Conservation (phyloP, 2,329 filamentous ascomycete genomes). For the Diaporthe citrichinensis region DNA sequence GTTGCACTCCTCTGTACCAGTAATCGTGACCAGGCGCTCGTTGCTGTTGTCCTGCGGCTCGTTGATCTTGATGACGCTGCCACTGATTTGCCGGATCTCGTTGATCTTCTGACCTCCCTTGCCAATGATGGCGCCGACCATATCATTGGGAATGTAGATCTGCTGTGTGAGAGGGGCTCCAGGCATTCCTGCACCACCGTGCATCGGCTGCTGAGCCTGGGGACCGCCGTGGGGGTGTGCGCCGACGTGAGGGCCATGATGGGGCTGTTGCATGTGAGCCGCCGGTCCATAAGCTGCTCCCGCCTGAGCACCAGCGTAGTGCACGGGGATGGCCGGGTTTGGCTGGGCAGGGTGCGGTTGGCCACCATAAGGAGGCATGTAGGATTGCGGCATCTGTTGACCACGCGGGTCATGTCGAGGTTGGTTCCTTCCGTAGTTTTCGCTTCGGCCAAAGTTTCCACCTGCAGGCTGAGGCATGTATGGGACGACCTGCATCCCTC, state of each 20-base stretch:
- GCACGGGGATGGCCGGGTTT: constrained; percentile 76
- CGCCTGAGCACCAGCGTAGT: constrained; percentile 85
- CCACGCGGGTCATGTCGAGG: constrained; percentile 80
- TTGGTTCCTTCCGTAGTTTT: constrained; percentile 83
- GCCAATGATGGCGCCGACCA: constrained; percentile 99
- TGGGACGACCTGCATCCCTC: constrained; percentile 99
- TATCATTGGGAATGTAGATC: constrained; percentile 99
- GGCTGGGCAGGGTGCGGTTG: constrained; percentile 75
- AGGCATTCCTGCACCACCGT: constrained; percentile 71
- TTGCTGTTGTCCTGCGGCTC: constrained; percentile 99
- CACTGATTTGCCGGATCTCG: constrained; percentile 95
- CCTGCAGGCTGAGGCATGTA: constrained; percentile 95
- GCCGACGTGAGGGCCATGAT: constrained; percentile 74
- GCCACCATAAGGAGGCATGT: constrained; percentile 72
- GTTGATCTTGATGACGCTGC: constrained; percentile 99
- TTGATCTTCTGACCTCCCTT: constrained; percentile 99
- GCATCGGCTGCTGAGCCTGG: constrained; percentile 82
- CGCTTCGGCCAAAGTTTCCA: constrained; percentile 91
- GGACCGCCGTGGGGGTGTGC: constrained; percentile 74
- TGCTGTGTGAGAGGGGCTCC: constrained; percentile 94
- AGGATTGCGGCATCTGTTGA: constrained; percentile 74
- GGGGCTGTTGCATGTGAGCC: constrained; percentile 80
- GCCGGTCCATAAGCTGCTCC: constrained; percentile 82
- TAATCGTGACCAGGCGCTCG: constrained; percentile 96
- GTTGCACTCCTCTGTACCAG: constrained; percentile 97